Conservation (phyloP, 768 basidiomycete species). For the Phylloporus arenicola region DNA sequence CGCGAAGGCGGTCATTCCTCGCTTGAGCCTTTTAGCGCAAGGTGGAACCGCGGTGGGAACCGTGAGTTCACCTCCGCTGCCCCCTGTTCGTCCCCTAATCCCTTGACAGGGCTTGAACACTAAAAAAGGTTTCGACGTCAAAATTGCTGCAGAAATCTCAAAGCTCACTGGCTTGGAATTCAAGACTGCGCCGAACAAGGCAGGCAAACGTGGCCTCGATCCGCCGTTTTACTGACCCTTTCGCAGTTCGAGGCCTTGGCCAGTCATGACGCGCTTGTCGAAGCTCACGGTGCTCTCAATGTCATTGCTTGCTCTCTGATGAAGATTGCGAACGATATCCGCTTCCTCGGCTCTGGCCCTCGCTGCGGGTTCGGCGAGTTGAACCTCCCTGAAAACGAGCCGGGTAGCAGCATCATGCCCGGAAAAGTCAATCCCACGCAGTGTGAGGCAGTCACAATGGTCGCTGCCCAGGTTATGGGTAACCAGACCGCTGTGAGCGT, state of each 20-base stretch:
- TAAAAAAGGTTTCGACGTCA: slow-evolving; percentile 92
- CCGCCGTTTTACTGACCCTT: slow-evolving; percentile 3
- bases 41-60: slow-evolving; percentile 99
- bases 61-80: slow-evolving; percentile 40
- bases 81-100: slow-evolving; percentile 5
- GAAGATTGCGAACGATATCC: slow-evolving; percentile 99
- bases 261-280: slow-evolving; percentile 96
- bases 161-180: slow-evolving; percentile 88
- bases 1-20: slow-evolving; percentile 73
- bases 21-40: slow-evolving; percentile 86
- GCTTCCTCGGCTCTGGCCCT: slow-evolving; percentile 95
- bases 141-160: slow-evolving; percentile 87
- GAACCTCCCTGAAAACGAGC: slow-evolving; percentile 94
- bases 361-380: slow-evolving; percentile 97
- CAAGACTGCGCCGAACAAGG: slow-evolving; percentile 98
- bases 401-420: slow-evolving; percentile 99
- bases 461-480: slow-evolving; percentile 96
- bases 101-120: slow-evolving; percentile 84
- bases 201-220: slow-evolving; percentile 22
- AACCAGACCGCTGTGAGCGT: slow-evolving; percentile 92
- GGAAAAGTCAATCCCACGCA: slow-evolving; percentile 99
- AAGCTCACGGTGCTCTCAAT: slow-evolving; percentile 95
- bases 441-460: slow-evolving; percentile 98
- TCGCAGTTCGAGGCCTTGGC: slow-evolving; percentile 93
- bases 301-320: slow-evolving; percentile 94